Base-by-base conservation (phyloP, 1,284 basidiomycete species). In the Ceratobasidium sp. region DNA sequence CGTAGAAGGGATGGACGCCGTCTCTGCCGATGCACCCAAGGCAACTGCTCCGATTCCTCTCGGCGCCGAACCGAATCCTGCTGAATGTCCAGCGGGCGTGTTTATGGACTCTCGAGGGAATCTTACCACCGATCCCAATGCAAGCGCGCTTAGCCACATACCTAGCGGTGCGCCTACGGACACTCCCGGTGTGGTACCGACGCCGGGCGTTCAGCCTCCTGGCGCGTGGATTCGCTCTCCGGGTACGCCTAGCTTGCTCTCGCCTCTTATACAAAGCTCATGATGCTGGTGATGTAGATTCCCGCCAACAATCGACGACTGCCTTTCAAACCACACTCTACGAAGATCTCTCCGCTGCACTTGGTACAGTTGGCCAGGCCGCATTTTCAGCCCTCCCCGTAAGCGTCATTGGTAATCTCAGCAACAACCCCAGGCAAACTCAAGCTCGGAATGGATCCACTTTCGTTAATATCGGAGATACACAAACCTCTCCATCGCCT, bases 311-410 rank as follows among this genome's bases (percentile, higher is more conserved):
- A 11, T 69, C 51, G 2, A 54, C 57, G 51, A 24, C 33, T 45
- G 44, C 33, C 24, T 53, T 53, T 14, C n/a, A 69, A 31, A 69
- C 65, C 17, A 45, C 65, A 15, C 53, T 69, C 50, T 69, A 69
- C 53, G 65, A 69, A 45, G 65, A 69, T n/a, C 51, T 69, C 7
- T 69, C 65, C 11, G 51, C 50, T 7, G 65, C 51, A n/a, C 31
- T 69, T 19, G 65, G 33, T 45, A 69, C 65, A 17, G 36, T 69
- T 17, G 65, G 65, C 11, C 50, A 47, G 15, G 65, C 65, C 22
- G 65, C 65, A 7, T 69, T 69, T 57, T 51, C 65, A 15, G 53
- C 44, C 2, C 51, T 69, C 53, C 65, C 65, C 14, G 15, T 53
- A 22, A 57, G 65, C 22, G 65, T 69, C 29, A 47, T 69, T 27